phyloP scores from a whole-genome alignment of 164 flowering plant species.

The Liquidambar formosana region DNA sequence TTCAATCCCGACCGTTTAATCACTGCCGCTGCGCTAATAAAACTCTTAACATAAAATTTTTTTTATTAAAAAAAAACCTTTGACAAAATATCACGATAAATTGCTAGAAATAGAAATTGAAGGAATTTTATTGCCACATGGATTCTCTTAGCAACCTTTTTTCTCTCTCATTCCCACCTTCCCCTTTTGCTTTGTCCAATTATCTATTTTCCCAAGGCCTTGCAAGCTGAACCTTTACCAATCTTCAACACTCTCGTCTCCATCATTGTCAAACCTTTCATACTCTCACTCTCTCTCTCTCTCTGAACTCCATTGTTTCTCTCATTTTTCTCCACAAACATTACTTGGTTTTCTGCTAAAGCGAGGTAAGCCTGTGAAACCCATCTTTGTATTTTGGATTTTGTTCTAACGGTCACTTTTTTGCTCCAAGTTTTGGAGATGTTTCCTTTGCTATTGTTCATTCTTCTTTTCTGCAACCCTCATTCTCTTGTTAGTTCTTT shows the following conservation, averaged over 20 bases:
- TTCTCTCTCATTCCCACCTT: no score
- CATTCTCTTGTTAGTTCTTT: constrained; percentile 39
- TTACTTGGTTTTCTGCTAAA: constrained; percentile 8
- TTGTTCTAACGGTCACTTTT: constrained; percentile 26
- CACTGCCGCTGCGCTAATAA: no score
- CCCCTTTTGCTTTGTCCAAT: not conserved
- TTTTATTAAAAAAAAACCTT: no score
- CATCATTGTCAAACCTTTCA: constrained; percentile 25
- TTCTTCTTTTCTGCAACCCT: constrained; percentile 39
- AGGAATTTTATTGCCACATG: not conserved
- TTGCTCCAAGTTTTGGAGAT: constrained; percentile 15
- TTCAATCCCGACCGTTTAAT: no score
- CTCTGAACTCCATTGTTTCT: constrained; percentile 10
- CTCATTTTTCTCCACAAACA: constrained; percentile 8
- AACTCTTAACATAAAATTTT: no score
- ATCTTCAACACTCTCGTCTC: constrained; percentile 21
- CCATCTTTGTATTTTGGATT: constrained; percentile 1
- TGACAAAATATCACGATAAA: constrained; percentile 1
- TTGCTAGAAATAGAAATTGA: not conserved
- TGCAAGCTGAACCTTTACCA: constrained; percentile 23
- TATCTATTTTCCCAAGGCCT: constrained; percentile 27
- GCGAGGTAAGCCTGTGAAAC: constrained; percentile 23
- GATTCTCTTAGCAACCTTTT: constrained; percentile 12
- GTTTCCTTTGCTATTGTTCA: constrained; percentile 33
- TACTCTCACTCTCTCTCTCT: constrained; percentile 10